Evolutionary conservation across 306 rosid species (phyloP), one percentile per base, ranked within the genome.

Genomic region (Pterocarpus santalinus): DNA sequence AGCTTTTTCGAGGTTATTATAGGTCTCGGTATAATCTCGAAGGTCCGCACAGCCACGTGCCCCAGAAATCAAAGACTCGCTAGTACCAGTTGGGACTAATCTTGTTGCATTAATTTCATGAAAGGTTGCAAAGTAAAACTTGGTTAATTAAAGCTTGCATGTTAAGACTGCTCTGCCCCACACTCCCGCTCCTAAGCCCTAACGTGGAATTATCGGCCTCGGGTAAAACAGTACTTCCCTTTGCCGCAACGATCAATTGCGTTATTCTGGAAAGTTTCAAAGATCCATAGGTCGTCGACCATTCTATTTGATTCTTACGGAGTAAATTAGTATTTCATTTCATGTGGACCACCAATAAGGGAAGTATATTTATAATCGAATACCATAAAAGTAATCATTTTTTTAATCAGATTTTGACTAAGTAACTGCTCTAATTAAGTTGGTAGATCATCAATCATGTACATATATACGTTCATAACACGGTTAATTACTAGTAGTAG

Each of bases 161-260:
- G 39, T 28, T 69, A 39, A 73, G 41, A 4, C 32, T 41, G 16
- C 67, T 62, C 2, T 5, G 1, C 2, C 8, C 3, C 41, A 2
- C 13, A 2, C 12, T 46, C 10, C 12, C 6, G 41, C 41, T 22
- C 28, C 28, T 0, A 22, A 22, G 28, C 41, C 4, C 39, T 2
- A 36, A 5, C 39, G 39, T 36, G 39, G 39, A 58, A 28, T 58
- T 28, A 33, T 58, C 16, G 4, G 28, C 43, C 55, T 73, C 69
- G 78, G 43, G 32, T 14, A 60, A 74, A 60, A 41, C 69, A 41
- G 6, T 65, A 8, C 80, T 34, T 77, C 15, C 81, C 66, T 66
- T 52, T 28, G 22, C 73, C 55, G 56, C 65, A 77, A 78, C 74
- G 73, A 53, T 39, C 33, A n/a, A 22, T 16, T 39, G 34, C 2